Evolutionary conservation across 2,329 filamentous ascomycete genomes (phyloP).

Genomic region (Diplodia mutila): DNA sequence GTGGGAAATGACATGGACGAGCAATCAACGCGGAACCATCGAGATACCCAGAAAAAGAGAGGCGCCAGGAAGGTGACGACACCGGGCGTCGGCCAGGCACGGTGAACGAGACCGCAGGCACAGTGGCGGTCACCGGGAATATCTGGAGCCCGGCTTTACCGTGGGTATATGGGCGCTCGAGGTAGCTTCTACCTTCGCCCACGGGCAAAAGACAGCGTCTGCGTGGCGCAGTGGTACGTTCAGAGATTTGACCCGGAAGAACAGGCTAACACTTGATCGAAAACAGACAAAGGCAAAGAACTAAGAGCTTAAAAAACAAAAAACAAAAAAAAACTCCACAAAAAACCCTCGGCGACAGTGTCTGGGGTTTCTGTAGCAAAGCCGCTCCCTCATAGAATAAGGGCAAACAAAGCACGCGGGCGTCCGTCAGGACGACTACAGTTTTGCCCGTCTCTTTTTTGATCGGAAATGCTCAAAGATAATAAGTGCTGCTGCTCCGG

Average conservation of each 20-base stretch:
- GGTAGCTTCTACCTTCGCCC: neutral
- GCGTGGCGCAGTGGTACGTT: neutral
- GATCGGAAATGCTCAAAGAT: too few species aligned
- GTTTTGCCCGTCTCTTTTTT: neutral
- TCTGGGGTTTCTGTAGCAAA: too few species aligned
- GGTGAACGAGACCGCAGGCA: neutral
- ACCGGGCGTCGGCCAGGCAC: too few species aligned
- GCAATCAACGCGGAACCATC: too few species aligned
- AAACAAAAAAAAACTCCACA: too few species aligned
- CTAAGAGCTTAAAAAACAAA: neutral
- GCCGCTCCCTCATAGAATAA: too few species aligned
- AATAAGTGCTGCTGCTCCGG: neutral
- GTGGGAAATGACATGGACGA: too few species aligned
- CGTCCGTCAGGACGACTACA: neutral
- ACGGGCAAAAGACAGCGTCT: neutral
- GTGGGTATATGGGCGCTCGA: neutral
- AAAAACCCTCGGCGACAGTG: neutral
- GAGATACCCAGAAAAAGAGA: too few species aligned
- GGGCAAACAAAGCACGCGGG: too few species aligned
- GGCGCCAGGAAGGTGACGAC: too few species aligned
- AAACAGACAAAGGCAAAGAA: neutral
- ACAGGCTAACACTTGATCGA: neutral
- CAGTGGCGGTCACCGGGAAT: neutral
- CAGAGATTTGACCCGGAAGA: neutral
- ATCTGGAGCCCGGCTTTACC: neutral